phyloP scores from a whole-genome alignment of 2,329 filamentous ascomycete genomes.

The Falciphora oryzae region DNA sequence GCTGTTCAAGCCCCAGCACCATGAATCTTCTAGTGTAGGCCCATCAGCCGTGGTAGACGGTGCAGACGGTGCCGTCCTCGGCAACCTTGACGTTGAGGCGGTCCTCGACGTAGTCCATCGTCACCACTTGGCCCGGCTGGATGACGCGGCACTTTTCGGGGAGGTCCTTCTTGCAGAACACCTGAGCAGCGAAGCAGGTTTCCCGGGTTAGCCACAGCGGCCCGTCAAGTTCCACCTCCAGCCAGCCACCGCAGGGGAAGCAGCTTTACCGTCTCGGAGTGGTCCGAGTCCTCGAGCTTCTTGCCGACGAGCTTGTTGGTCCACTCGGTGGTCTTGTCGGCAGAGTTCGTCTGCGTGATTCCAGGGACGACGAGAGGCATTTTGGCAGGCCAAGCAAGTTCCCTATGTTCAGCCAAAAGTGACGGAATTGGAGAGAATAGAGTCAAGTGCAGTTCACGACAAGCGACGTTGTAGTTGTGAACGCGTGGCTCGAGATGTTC shows the following conservation, averaged over 20 bases:
- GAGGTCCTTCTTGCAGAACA: slow-evolving; percentile 55
- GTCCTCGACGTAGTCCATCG: slow-evolving; percentile 48
- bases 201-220: background rate
- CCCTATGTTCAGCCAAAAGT: too few species aligned
- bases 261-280: slow-evolving; percentile 47
- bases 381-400: slow-evolving; percentile 23
- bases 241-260: background rate
- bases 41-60: slow-evolving; percentile 48
- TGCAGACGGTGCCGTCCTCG: slow-evolving; percentile 54
- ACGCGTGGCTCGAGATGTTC: too few species aligned
- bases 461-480: too few species aligned
- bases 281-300: slow-evolving; percentile 46
- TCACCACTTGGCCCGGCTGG: slow-evolving; percentile 50
- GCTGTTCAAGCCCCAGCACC: background rate
- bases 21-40: background rate
- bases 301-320: slow-evolving; percentile 58
- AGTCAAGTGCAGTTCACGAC: too few species aligned
- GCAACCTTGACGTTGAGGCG: slow-evolving; percentile 55
- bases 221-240: background rate
- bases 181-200: slow-evolving; percentile 31
- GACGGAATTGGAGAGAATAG: too few species aligned
- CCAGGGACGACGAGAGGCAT: slow-evolving; percentile 63
- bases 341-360: slow-evolving; percentile 39
- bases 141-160: slow-evolving; percentile 52
- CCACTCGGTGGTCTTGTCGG: slow-evolving; percentile 51